Percentiles rank a stretch among this genome's conserved stretches.
Evolutionary conservation across 441 rosid genomes (phyloP).

Genomic region (Bocquillonia castaneifolia): DNA sequence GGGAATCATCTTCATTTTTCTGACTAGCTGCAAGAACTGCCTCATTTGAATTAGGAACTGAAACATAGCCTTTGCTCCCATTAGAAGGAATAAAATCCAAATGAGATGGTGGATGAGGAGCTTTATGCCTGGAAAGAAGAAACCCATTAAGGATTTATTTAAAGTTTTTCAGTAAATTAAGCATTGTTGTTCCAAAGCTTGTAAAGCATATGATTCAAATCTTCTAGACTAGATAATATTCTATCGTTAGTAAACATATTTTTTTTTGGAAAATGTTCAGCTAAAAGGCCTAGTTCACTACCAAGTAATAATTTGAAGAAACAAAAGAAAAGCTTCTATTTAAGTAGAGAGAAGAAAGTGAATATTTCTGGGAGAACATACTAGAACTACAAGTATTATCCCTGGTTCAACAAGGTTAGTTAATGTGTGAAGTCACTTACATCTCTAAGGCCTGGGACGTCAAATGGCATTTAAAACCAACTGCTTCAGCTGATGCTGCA

Average conservation of each 20-base stretch:
- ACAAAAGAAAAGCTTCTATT: too few relatives aligned
- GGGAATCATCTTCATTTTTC: constrained; percentile 43
- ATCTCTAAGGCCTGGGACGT: constrained; percentile 59
- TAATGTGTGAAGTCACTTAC: constrained; percentile 41
- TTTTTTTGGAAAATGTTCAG: too few relatives aligned
- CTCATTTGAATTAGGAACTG: constrained; percentile 32
- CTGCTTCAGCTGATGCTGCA: constrained; percentile 57
- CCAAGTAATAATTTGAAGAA: too few relatives aligned
- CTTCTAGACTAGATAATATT: too few relatives aligned
- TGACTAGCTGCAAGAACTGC: constrained; percentile 33
- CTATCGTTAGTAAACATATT: too few relatives aligned
- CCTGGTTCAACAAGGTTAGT: neutral
- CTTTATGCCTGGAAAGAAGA: constrained; percentile 73
- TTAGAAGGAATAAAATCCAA: constrained; percentile 43
- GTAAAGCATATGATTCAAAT: too few relatives aligned
- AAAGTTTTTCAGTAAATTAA: too few relatives aligned
- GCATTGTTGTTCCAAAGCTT: too few relatives aligned
- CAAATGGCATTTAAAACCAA: constrained; percentile 47
- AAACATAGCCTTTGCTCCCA: constrained; percentile 35
- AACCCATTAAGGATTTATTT: constrained; percentile 84
- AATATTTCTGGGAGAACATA: too few relatives aligned
- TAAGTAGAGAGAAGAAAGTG: too few relatives aligned
- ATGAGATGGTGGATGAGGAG: constrained; percentile 77
- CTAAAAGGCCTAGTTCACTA: too few relatives aligned
- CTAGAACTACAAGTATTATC: neutral